A percentile compares a stretch with the other conserved stretches of the same genome.
phyloP scores from a whole-genome alignment of 2,329 filamentous ascomycete species.

The Pseudogymnoascus sp. region DNA sequence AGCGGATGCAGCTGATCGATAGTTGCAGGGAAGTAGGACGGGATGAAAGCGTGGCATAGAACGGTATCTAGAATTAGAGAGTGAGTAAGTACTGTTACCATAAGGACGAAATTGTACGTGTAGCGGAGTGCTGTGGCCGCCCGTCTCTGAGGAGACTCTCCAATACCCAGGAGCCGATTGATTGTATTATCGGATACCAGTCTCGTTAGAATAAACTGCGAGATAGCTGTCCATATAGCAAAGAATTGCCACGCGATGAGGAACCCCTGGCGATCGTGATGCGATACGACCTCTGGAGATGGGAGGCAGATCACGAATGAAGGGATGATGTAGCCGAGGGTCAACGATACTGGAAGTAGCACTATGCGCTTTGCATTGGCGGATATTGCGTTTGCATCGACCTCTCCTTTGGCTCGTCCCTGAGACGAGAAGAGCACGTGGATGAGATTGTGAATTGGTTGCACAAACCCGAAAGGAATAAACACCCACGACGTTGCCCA shows the following conservation, averaged over 20 bases:
- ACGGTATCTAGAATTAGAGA: neutral
- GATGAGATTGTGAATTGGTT: neutral
- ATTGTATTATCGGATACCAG: neutral
- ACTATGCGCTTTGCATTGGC: neutral
- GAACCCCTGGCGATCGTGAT: constrained; percentile 40
- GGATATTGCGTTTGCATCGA: constrained; percentile 1
- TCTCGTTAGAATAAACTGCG: constrained; percentile 29
- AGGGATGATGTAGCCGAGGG: constrained; percentile 40
- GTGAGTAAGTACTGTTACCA: neutral
- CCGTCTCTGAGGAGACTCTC: neutral
- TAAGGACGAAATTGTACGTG: neutral
- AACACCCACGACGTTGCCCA: constrained; percentile 1
- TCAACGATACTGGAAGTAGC: constrained; percentile 37
- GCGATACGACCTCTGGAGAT: constrained; percentile 33
- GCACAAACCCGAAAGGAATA: neutral
- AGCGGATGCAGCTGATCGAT: neutral
- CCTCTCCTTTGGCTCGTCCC: neutral
- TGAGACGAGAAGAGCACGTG: neutral
- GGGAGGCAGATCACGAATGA: constrained; percentile 39
- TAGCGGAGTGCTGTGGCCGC: neutral
- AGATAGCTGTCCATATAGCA: constrained; percentile 40
- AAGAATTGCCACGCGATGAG: constrained; percentile 47
- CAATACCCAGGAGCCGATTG: neutral
- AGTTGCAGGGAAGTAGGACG: neutral
- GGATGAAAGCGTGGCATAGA: neutral